Evolutionary conservation across 192 early-diverging fungal species (phyloP).

Genomic region (Entomortierella parvispora): DNA sequence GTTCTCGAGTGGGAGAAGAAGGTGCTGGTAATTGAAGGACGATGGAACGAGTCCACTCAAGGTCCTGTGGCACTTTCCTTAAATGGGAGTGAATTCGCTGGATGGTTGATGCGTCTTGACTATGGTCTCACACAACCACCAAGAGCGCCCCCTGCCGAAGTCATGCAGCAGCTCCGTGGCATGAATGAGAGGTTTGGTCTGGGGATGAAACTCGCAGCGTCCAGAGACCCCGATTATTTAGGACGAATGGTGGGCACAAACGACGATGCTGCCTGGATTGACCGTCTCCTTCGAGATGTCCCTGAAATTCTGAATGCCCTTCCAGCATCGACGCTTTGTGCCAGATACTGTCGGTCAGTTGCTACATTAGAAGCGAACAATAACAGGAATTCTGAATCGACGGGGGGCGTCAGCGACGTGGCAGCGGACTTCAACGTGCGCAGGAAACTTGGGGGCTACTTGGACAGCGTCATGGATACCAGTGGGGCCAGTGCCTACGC

Average conservation of each 20-base stretch:
- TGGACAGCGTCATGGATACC: conserved; percentile 27
- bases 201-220: conserved; percentile 45
- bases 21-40: conserved; percentile 12
- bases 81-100: conserved; percentile 34
- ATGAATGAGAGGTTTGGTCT: conserved; percentile 42
- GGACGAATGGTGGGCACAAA: conserved; percentile 41
- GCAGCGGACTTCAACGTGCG: conserved; percentile 29
- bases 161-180: conserved; percentile 27
- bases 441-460: conserved; percentile 34
- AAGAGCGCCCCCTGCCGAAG: conserved; percentile 25
- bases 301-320: conserved; percentile 46
- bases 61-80: conserved; percentile 5
- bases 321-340: conserved; percentile 45
- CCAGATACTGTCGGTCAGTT: conserved; percentile 40
- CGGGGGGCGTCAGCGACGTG: not conserved
- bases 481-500: not conserved
- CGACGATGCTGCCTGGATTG: conserved; percentile 47
- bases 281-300: conserved; percentile 36
- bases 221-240: conserved; percentile 43
- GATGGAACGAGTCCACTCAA: conserved; percentile 18
- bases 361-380: not conserved
- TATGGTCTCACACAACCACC: conserved; percentile 41
- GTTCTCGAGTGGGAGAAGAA: conserved; percentile 42
- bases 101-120: conserved; percentile 40
- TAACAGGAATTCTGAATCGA: not conserved